Evolutionary conservation across 495 filamentous ascomycete genomes (phyloP), one percentile per base, ranked within the genome.

Genomic region (Hypoxylon subgilvum): DNA sequence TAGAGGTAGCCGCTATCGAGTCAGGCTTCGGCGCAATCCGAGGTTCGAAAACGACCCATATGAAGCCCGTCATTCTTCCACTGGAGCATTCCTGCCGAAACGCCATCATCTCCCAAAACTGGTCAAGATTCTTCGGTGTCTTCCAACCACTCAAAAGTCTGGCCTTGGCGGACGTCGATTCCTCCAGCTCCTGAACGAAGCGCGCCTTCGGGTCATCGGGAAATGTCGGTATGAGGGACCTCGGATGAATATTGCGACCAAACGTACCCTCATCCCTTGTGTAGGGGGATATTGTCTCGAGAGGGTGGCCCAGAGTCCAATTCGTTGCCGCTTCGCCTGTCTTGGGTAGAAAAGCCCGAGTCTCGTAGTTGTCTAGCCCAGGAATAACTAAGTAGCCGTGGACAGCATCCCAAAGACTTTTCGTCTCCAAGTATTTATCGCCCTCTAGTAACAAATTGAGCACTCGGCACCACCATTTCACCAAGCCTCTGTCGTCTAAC

Each of bases 21-120:
- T 12, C 8, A 6, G 28, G 44, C 13, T 54, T 54, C 12, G 46
- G 14, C 4, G 32, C 13, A 10, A 7, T 5, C n/a, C 10, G 47
- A 6, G 76, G 82, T 63, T 83, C 87, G 50, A 97, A 87, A 7
- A 96, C 85, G 21, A 96, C 71, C 94, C 94, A 99, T 8, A 97
- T 76, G 66, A 99, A 99, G 0, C 94, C 95, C 0, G 96, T 95
- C 47, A 96, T 71, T 16, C 91, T 78, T 2, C 94, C 94, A 10
- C 90, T 87, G 18, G 92, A 93, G 67, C 94, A 99, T 70, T 99
- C 94, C 69, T 97, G 94, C 22, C 94, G 79, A 67, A 90, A 97
- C 10, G 91, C 87, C 94, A 99, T 97, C 84, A 94, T 87, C 50
- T 99, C 94, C 94, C 94, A 99, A 71, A 99, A 99, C 60, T 93